phyloP scores from a whole-genome alignment of 2,329 filamentous ascomycete genomes.

The Zelopaecilomyces penicillatus region DNA sequence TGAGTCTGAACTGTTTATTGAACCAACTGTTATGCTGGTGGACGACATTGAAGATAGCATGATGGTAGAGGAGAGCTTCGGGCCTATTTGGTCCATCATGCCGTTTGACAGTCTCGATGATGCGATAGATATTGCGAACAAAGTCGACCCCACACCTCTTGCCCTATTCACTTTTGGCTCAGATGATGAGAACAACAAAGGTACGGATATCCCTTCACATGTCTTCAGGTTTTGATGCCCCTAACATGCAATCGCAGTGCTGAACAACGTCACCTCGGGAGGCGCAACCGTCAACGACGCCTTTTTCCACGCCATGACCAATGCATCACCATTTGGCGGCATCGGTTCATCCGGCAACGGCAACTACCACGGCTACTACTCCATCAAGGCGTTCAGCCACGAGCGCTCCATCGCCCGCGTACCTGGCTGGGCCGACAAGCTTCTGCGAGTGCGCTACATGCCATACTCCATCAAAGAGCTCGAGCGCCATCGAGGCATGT shows the following conservation, averaged over 20 bases:
- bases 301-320: slow-evolving; percentile 33
- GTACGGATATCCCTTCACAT: slow-evolving; percentile 34
- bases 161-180: slow-evolving; percentile 79
- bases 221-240: neutral
- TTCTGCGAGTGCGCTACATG: slow-evolving; percentile 62
- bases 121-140: slow-evolving; percentile 73
- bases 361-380: slow-evolving; percentile 40
- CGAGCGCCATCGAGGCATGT: slow-evolving; percentile 34
- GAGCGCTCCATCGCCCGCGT: slow-evolving; percentile 28
- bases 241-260: slow-evolving; percentile 20
- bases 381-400: slow-evolving; percentile 36
- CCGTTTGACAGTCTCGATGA: slow-evolving; percentile 73
- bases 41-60: slow-evolving; percentile 64
- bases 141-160: slow-evolving; percentile 74
- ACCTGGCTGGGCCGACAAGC: slow-evolving; percentile 30
- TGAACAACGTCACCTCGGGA: slow-evolving; percentile 34
- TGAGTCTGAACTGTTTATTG: slow-evolving; percentile 72
- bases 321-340: slow-evolving; percentile 39
- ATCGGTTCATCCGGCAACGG: slow-evolving; percentile 41
- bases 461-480: slow-evolving; percentile 46
- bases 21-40: slow-evolving; percentile 86
- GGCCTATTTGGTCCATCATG: slow-evolving; percentile 80
- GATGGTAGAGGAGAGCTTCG: slow-evolving; percentile 80
- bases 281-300: slow-evolving; percentile 44
- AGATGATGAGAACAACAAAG: slow-evolving; percentile 65